A percentile compares a stretch with the other conserved stretches of the same genome.
Evolutionary conservation across 345 rosid species (phyloP).

Genomic region (Alliaria petiolata): DNA sequence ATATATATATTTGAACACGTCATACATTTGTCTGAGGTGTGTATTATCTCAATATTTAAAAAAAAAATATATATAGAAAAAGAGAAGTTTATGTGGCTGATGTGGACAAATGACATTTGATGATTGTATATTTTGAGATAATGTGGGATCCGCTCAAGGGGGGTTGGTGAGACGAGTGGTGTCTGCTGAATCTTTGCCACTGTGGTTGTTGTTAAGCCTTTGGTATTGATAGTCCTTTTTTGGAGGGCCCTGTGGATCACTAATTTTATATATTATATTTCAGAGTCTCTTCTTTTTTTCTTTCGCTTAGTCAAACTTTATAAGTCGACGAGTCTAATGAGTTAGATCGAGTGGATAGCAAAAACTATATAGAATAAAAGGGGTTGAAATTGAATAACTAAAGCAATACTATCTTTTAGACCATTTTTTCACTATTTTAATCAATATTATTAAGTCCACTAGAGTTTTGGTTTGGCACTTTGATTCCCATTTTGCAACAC

Average conservation of each 20-base stretch:
- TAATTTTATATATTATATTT: background rate
- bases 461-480: background rate
- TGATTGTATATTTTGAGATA: slow-evolving; percentile 15
- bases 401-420: background rate
- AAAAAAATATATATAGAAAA: background rate
- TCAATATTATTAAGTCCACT: no score
- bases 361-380: background rate
- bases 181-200: slow-evolving; percentile 22
- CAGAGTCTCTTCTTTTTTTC: background rate
- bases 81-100: slow-evolving; percentile 15
- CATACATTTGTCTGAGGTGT: background rate
- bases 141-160: slow-evolving; percentile 6
- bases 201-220: slow-evolving; percentile 28
- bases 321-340: background rate
- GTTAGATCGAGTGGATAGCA: background rate
- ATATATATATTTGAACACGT: background rate
- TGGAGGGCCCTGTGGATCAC: background rate
- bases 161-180: slow-evolving; percentile 36
- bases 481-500: background rate
- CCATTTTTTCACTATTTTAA: background rate
- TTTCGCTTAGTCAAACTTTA: background rate
- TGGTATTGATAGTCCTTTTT: background rate
- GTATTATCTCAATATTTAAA: background rate
- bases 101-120: slow-evolving; percentile 10
- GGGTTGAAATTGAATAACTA: background rate